Percentiles rank a stretch among this genome's conserved stretches.
phyloP scores from a whole-genome alignment of 2,329 filamentous ascomycete species.

The Fusarium fracticaudum region DNA sequence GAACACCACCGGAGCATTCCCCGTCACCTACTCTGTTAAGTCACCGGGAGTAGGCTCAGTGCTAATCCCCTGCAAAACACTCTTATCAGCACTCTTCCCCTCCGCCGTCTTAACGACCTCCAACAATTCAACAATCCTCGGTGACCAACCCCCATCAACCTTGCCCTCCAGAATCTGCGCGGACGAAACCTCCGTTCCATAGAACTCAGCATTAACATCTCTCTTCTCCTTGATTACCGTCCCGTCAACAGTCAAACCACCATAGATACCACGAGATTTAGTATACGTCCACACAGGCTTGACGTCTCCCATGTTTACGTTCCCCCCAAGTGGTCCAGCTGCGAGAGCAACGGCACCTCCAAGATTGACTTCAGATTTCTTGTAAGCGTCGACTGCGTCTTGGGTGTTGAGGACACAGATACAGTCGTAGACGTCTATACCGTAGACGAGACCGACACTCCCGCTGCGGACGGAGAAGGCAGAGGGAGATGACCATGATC shows the following conservation, averaged over 20 bases:
- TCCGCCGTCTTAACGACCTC: conserved; percentile 2
- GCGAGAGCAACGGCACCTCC: conserved; percentile 1
- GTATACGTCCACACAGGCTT: conserved; percentile 21
- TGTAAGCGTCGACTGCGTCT: conserved; percentile 5
- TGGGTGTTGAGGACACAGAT: conserved; percentile 4
- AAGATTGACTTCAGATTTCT: neutral
- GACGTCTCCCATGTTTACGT: neutral
- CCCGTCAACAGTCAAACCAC: conserved; percentile 10
- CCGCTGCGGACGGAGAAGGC: conserved; percentile 15
- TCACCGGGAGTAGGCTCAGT: neutral
- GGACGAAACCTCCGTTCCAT: neutral
- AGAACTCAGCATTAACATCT: neutral
- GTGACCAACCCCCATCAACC: neutral
- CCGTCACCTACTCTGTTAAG: neutral
- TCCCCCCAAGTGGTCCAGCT: neutral
- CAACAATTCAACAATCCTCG: neutral
- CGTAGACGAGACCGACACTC: conserved; percentile 11
- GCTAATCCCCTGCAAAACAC: neutral
- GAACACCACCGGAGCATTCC: neutral
- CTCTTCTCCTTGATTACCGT: neutral
- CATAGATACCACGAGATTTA: neutral
- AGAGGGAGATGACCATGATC: neutral
- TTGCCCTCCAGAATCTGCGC: neutral
- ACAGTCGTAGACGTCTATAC: conserved; percentile 7
- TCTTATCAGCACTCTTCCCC: neutral